Evolutionary conservation across 306 rosid species (phyloP).

Genomic region (Prosopis cineraria): DNA sequence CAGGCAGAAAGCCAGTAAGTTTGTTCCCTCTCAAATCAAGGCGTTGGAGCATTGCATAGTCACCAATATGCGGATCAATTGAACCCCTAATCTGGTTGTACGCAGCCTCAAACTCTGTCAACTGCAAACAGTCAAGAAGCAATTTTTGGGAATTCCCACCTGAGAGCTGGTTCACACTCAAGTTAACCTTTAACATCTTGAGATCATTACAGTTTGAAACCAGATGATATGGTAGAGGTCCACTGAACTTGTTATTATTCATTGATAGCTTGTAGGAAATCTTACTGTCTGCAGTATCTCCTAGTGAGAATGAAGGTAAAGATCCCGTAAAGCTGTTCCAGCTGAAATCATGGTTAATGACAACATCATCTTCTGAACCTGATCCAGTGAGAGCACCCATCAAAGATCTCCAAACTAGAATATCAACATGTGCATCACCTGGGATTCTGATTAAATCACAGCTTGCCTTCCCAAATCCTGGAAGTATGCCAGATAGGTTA

Average conservation of each 20-base stretch:
- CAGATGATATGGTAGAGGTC: conserved; percentile 42
- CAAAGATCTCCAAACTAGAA: conserved; percentile 43
- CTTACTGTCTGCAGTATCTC: conserved; percentile 21
- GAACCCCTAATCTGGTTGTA: conserved; percentile 49
- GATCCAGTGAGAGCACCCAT: conserved; percentile 31
- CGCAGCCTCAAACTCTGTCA: conserved; percentile 52
- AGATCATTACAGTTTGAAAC: conserved; percentile 53
- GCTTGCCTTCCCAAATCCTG: conserved; percentile 41
- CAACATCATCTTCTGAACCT: conserved; percentile 35
- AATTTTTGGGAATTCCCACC: conserved; percentile 36
- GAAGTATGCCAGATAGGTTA: conserved; percentile 53
- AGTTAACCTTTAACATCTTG: conserved; percentile 52
- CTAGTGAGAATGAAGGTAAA: conserved; percentile 48
- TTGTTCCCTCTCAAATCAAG: conserved; percentile 55
- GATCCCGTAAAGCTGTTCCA: conserved; percentile 48
- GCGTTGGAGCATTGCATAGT: conserved; percentile 37
- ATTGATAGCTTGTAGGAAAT: conserved; percentile 54
- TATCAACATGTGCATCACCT: conserved; percentile 34
- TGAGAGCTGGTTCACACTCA: conserved; percentile 55
- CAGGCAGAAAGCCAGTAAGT: conserved; percentile 44
- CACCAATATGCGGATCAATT: conserved; percentile 40
- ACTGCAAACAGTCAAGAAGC: conserved; percentile 38
- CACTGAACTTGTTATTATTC: conserved; percentile 58
- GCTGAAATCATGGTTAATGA: conserved; percentile 53
- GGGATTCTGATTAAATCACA: conserved; percentile 22